These are phyloP conservation scores for Thalia dealbata DNA, from an alignment of 176 grass and related monocot genomes.

Conservation along the genomic window DNA sequence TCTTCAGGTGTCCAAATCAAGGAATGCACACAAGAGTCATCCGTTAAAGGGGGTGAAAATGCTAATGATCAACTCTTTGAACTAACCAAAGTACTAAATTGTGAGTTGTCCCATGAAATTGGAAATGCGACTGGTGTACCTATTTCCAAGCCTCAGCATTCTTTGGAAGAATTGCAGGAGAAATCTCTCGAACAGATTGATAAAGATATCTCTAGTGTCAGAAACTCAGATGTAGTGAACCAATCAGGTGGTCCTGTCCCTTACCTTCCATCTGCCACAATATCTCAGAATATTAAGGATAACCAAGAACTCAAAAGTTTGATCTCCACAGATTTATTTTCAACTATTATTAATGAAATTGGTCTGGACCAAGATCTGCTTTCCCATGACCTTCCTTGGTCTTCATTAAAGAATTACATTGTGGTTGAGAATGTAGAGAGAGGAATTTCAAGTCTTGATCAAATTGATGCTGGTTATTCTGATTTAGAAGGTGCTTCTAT, in stretches of 20 bases:
- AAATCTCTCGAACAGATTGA: slow-evolving; percentile 13
- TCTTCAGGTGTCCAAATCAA: slow-evolving; percentile 22
- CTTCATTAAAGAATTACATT: slow-evolving; percentile 20
- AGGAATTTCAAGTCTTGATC: slow-evolving; percentile 27
- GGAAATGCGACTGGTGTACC: slow-evolving; percentile 16
- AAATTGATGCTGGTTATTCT: slow-evolving; percentile 9
- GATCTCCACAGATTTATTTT: slow-evolving; percentile 7
- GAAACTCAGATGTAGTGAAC: slow-evolving; percentile 16
- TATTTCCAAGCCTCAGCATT: slow-evolving; percentile 22
- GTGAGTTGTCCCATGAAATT: slow-evolving; percentile 8
- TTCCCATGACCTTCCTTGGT: slow-evolving; percentile 7
- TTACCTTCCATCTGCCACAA: background rate
- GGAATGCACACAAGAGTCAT: slow-evolving; percentile 18
- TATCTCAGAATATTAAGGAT: slow-evolving; percentile 12
- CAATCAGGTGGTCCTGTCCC: slow-evolving; percentile 13
- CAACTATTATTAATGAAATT: slow-evolving; percentile 13
- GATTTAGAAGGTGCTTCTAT: slow-evolving; percentile 20
- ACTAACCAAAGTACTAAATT: background rate
- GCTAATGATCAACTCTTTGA: slow-evolving; percentile 3
- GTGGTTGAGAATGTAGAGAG: slow-evolving; percentile 15
- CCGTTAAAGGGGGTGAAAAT: slow-evolving; percentile 22
- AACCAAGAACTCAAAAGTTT: background rate
- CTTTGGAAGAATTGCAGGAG: slow-evolving; percentile 24
- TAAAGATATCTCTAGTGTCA: slow-evolving; percentile 11
- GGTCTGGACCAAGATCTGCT: slow-evolving; percentile 18